phyloP scores from a whole-genome alignment of 441 rosid species.

The Hura crepitans region DNA sequence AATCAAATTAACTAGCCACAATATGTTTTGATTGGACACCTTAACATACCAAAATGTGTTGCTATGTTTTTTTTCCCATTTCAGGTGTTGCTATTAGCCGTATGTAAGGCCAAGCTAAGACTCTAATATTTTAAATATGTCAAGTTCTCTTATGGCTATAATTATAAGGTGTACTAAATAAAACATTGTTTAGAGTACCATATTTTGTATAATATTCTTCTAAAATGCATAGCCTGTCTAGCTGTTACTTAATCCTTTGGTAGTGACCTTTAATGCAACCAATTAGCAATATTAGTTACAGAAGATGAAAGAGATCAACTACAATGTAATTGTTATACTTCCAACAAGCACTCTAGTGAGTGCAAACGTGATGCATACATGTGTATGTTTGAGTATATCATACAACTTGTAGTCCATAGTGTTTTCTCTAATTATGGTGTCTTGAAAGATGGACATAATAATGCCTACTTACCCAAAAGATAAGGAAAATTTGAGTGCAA shows the following conservation, averaged over 20 bases:
- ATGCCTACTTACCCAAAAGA: background rate
- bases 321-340: too few species aligned
- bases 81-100: background rate
- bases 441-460: background rate
- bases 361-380: background rate
- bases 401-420: background rate
- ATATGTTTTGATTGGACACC: background rate
- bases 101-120: background rate
- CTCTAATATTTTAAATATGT: background rate
- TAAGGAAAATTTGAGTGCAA: background rate
- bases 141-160: background rate
- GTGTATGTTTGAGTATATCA: background rate
- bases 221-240: background rate
- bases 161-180: background rate
- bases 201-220: background rate
- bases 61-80: background rate
- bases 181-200: background rate
- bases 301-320: background rate
- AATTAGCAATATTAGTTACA: background rate
- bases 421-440: background rate
- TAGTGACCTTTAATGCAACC: background rate
- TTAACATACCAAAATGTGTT: background rate
- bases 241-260: background rate
- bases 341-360: too few species aligned
- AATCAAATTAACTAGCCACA: background rate